Percentiles rank a stretch among this genome's conserved stretches.
These are phyloP conservation scores for Jaapia argillacea DNA, from an alignment of 768 basidiomycete genomes.

Conservation along the genomic window DNA sequence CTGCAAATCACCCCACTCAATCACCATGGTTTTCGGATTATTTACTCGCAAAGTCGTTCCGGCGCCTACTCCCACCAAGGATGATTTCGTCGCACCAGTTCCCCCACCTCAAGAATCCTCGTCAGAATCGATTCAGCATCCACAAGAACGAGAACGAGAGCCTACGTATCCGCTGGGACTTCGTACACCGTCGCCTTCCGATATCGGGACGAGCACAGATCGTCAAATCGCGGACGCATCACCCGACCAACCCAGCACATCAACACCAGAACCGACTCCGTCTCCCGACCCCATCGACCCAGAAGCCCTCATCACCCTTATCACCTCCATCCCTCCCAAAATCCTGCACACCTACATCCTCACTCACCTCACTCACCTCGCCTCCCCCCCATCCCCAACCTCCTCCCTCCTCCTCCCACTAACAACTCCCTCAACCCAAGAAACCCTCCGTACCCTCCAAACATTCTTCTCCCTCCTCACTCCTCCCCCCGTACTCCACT, in stretches of 20 bases:
- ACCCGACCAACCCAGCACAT: too few species aligned
- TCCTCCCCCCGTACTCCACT: constrained; percentile 64
- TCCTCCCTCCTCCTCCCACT: too few species aligned
- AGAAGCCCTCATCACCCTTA: constrained; percentile 38
- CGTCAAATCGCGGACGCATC: too few species aligned
- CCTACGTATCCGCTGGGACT: constrained; percentile 24
- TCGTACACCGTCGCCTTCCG: constrained; percentile 45
- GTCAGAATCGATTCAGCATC: too few species aligned
- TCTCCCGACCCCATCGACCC: too few species aligned
- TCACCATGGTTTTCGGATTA: constrained; percentile 30
- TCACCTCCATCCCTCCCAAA: constrained; percentile 55
- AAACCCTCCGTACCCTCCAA: too few species aligned
- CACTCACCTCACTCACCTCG: constrained; percentile 34
- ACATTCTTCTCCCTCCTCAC: constrained; percentile 51
- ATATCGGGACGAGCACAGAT: too few species aligned
- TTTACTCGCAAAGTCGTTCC: constrained; percentile 25
- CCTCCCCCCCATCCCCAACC: constrained; percentile 28
- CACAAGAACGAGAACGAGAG: too few species aligned
- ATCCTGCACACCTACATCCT: constrained; percentile 55
- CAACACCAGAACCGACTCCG: too few species aligned
- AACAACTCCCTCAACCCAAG: too few species aligned
- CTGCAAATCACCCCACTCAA: constrained; percentile 1
- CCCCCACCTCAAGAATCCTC: too few species aligned
- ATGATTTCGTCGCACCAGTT: too few species aligned
- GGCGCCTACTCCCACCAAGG: constrained; percentile 1